A percentile compares a stretch with the other conserved stretches of the same genome.
These are phyloP conservation scores for Corynascus novoguineensis DNA, from an alignment of 495 filamentous ascomycete genomes.

Conservation along the genomic window DNA sequence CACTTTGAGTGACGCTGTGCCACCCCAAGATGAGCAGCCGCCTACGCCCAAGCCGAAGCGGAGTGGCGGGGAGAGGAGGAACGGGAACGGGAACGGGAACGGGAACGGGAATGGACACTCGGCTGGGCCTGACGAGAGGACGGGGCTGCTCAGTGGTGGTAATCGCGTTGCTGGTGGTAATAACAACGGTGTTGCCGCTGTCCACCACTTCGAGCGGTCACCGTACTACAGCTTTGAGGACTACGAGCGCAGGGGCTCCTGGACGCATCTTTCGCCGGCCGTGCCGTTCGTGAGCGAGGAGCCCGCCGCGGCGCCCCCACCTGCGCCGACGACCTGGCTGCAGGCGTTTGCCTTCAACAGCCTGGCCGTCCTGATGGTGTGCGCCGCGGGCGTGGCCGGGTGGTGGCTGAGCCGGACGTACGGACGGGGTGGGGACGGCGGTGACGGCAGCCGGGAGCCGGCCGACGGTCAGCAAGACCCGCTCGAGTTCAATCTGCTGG, in stretches of 20 bases:
- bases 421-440: constrained; percentile 13
- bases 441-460: constrained; percentile 2
- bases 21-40: constrained; percentile 16
- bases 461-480: constrained; percentile 20
- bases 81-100: neutral
- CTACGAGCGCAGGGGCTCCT: constrained; percentile 45
- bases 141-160: constrained; percentile 31
- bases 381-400: constrained; percentile 71
- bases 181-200: neutral
- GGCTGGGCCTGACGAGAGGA: constrained; percentile 35
- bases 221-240: constrained; percentile 12
- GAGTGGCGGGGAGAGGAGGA: too few species aligned
- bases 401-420: constrained; percentile 66
- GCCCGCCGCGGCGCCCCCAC: constrained; percentile 22
- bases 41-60: constrained; percentile 1
- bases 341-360: constrained; percentile 66
- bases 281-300: constrained; percentile 58
- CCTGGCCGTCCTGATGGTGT: constrained; percentile 69
- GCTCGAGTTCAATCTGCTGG: constrained; percentile 63
- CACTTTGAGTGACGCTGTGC: constrained; percentile 55
- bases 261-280: constrained; percentile 66
- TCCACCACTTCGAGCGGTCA: neutral
- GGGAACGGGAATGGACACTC: neutral
- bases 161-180: too few species aligned
- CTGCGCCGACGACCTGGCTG: constrained; percentile 40